Conservation (phyloP, 768 basidiomycete genomes). For the Pulveroboletus frians region DNA sequence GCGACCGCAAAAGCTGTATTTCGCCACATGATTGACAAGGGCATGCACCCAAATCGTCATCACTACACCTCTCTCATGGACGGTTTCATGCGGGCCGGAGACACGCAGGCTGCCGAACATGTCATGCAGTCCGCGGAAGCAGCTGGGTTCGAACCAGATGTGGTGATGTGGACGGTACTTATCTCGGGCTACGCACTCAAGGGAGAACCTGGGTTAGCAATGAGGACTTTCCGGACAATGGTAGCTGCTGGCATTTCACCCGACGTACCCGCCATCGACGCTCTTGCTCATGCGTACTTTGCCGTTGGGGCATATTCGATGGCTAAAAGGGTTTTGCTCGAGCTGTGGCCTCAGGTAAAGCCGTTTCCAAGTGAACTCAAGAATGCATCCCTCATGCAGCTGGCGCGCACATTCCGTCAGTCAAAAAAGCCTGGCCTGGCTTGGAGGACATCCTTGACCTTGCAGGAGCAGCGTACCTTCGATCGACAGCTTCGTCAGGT, state of each 20-base stretch:
- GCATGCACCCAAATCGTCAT: slow-evolving; percentile 65
- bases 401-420: slow-evolving; percentile 44
- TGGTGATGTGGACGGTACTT: slow-evolving; percentile 72
- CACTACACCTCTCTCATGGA: slow-evolving; percentile 76
- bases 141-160: slow-evolving; percentile 51
- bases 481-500: slow-evolving; percentile 33
- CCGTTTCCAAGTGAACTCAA: slow-evolving; percentile 53
- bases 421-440: slow-evolving; percentile 9
- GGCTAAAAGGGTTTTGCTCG: slow-evolving; percentile 51
- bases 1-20: slow-evolving; percentile 51
- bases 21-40: slow-evolving; percentile 55
- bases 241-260: slow-evolving; percentile 54
- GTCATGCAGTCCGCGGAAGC: slow-evolving; percentile 49
- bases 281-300: slow-evolving; percentile 64
- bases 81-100: slow-evolving; percentile 58
- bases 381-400: slow-evolving; percentile 39
- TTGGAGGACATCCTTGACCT: slow-evolving; percentile 24
- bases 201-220: slow-evolving; percentile 49
- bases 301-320: slow-evolving; percentile 45
- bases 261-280: slow-evolving; percentile 68
- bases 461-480: slow-evolving; percentile 34
- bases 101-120: slow-evolving; percentile 51
- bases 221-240: slow-evolving; percentile 59
- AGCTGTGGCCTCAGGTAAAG: slow-evolving; percentile 60
- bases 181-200: slow-evolving; percentile 66